Percentiles rank a stretch among this genome's conserved stretches.
Conservation (phyloP, 164 flowering plant species). For the Dillenia suffruticosa region DNA sequence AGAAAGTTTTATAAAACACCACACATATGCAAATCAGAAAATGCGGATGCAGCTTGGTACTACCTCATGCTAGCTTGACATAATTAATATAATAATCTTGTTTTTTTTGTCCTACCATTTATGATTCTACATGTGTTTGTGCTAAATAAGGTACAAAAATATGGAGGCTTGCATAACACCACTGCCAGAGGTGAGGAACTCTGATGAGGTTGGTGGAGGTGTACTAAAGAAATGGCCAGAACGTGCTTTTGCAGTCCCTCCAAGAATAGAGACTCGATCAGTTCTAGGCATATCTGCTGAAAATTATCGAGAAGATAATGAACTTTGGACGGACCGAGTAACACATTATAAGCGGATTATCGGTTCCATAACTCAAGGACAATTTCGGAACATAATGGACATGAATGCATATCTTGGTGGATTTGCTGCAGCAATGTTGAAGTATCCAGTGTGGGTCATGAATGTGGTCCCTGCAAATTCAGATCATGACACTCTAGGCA, state of each 20-base stretch:
- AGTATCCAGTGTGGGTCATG: constrained; percentile 96
- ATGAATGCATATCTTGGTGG: constrained; percentile 95
- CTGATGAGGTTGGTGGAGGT: constrained; percentile 83
- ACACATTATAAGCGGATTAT: constrained; percentile 52
- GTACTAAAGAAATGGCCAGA: constrained; percentile 85
- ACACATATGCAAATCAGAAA: constrained; percentile 75
- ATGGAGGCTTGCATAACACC: constrained; percentile 95
- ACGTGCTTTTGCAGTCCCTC: constrained; percentile 77
- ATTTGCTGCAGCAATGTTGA: constrained; percentile 76
- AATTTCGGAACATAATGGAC: constrained; percentile 87
- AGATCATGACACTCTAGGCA: constrained; percentile 73
- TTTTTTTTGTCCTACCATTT: background rate
- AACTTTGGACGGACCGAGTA: constrained; percentile 73
- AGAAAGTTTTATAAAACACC: constrained; percentile 43
- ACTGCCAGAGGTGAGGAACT: constrained; percentile 65
- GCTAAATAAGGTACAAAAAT: constrained; percentile 60
- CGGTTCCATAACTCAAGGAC: constrained; percentile 39
- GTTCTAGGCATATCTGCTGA: constrained; percentile 55
- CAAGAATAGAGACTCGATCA: constrained; percentile 72
- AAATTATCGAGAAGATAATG: constrained; percentile 63
- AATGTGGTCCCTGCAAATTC: constrained; percentile 80
- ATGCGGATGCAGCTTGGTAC: constrained; percentile 83
- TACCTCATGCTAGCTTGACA: background rate
- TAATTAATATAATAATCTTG: background rate
- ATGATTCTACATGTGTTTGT: constrained; percentile 2